phyloP scores from a whole-genome alignment of 768 basidiomycete genomes.

The Boletus eberwhitei region DNA sequence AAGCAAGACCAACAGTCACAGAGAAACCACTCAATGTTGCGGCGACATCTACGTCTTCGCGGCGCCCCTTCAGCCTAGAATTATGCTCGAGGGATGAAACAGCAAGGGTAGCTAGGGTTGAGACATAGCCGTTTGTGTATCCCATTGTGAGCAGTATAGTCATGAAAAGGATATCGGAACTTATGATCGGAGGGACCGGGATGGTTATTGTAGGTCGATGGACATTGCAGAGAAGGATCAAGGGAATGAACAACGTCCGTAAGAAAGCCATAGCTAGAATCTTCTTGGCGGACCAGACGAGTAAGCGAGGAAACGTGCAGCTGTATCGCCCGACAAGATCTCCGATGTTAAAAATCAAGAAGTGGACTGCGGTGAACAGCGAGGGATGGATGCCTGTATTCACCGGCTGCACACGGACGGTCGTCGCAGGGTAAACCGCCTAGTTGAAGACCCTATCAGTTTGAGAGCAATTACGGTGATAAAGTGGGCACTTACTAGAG shows the following conservation, averaged over 20 bases:
- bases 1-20: conserved; percentile 67
- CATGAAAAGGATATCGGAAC: conserved; percentile 76
- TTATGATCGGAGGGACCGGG: conserved; percentile 46
- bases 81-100: conserved; percentile 82
- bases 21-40: conserved; percentile 80
- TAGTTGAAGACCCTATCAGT: conserved; percentile 29
- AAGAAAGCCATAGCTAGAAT: conserved; percentile 62
- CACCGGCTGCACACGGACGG: conserved; percentile 67
- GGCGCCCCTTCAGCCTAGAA: conserved; percentile 59
- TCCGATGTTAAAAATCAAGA: conserved; percentile 70
- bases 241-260: conserved; percentile 78
- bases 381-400: conserved; percentile 69
- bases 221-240: conserved; percentile 89
- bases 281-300: conserved; percentile 65
- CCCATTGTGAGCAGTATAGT: conserved; percentile 69
- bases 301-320: conserved; percentile 61
- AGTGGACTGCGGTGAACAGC: conserved; percentile 78
- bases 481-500: conserved; percentile 54
- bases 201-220: conserved; percentile 40
- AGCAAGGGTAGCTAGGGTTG: conserved; percentile 76
- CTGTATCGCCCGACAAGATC: conserved; percentile 69
- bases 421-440: conserved; percentile 88
- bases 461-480: background rate
- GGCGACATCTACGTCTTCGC: conserved; percentile 81
- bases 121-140: conserved; percentile 77